phyloP scores from a whole-genome alignment of 1,139 yeast species.

The Magnusiomyces sp. region DNA sequence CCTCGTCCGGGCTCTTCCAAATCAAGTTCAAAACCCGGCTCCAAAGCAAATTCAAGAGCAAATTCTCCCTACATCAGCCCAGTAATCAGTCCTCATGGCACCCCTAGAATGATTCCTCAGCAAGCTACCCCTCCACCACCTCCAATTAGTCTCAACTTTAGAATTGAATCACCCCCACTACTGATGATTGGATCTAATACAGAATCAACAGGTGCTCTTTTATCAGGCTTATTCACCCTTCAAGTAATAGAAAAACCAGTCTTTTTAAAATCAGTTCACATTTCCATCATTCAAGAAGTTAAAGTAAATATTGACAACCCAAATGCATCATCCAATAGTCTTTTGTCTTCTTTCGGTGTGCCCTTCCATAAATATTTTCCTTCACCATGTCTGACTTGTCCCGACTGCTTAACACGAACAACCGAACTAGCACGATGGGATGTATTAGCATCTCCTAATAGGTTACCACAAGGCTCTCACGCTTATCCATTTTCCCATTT shows the following conservation, averaged over 20 bases:
- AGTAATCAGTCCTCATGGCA: neutral
- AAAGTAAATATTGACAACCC: constrained; percentile 20
- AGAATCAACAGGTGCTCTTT: constrained; percentile 77
- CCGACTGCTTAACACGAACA: constrained; percentile 41
- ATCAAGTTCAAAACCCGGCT: neutral
- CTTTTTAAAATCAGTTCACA: constrained; percentile 47
- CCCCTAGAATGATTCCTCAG: neutral
- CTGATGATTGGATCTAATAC: constrained; percentile 69
- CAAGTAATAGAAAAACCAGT: constrained; percentile 29
- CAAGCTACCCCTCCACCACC: constrained; percentile 11
- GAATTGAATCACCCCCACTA: constrained; percentile 85
- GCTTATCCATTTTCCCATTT: constrained; percentile 93
- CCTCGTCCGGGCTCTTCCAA: neutral
- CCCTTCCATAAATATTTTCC: constrained; percentile 1
- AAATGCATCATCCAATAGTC: constrained; percentile 1
- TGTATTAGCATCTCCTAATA: constrained; percentile 50
- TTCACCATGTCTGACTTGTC: neutral
- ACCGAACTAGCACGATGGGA: constrained; percentile 84
- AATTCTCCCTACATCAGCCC: neutral
- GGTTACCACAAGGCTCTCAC: constrained; percentile 56
- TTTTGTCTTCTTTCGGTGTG: neutral
- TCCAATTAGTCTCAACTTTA: constrained; percentile 43
- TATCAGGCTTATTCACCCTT: constrained; percentile 57
- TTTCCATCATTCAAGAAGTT: constrained; percentile 64
- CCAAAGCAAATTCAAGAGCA: neutral